These are phyloP conservation scores for Closterium sp. DNA, from an alignment of 139 green algal genomes.

Conservation along the genomic window DNA sequence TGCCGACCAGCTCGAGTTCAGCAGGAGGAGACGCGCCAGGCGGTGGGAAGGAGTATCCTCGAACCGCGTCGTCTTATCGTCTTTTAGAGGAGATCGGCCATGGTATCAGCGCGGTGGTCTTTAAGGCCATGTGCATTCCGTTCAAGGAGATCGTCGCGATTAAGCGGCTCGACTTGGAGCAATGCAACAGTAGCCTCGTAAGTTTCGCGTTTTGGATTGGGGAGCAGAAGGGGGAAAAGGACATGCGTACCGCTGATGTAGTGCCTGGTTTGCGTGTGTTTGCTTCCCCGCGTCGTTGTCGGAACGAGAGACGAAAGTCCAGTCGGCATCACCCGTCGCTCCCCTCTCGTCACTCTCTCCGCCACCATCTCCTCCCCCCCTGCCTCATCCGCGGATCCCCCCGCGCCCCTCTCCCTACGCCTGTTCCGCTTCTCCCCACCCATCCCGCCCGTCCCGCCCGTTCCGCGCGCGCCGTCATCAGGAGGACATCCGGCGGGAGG, in stretches of 20 bases:
- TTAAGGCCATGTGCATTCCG: constrained; percentile 73
- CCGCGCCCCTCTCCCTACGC: not conserved
- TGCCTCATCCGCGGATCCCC: not conserved
- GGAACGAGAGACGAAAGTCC: constrained; percentile 35
- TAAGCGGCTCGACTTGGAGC: constrained; percentile 96
- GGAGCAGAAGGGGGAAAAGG: no score
- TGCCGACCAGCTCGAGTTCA: not conserved
- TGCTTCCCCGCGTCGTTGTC: not conserved
- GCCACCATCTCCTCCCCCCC: not conserved
- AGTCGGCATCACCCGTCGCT: not conserved
- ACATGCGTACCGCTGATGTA: no score
- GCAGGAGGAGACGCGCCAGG: not conserved
- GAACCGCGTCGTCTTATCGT: constrained; percentile 66
- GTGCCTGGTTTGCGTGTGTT: not conserved
- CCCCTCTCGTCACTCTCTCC: not conserved
- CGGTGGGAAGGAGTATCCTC: constrained; percentile 63
- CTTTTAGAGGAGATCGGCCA: constrained; percentile 89
- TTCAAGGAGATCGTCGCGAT: constrained; percentile 81
- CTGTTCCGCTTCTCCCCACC: not conserved
- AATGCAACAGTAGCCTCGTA: constrained; percentile 46
- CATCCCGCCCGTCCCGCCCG: not conserved
- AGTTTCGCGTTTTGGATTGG: not conserved
- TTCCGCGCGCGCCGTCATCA: constrained; percentile 40
- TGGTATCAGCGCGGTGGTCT: constrained; percentile 88
- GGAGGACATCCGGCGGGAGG: constrained; percentile 94